Conservation (phyloP, 169 alveolate genomes). For the Eimeria tenella region DNA sequence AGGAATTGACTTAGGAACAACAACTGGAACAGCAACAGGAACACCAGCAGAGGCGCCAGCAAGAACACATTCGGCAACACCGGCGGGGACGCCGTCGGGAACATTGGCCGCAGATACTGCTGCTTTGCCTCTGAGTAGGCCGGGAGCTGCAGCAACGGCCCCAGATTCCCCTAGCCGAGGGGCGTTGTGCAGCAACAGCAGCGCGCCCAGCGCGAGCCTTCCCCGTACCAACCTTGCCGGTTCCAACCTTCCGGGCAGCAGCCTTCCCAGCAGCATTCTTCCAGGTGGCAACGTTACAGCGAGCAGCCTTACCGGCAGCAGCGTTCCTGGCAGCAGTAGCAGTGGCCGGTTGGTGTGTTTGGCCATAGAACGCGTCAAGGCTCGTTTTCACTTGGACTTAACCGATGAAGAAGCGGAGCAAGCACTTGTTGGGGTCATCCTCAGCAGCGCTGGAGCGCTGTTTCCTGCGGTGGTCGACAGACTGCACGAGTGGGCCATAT, state of each 20-base stretch:
- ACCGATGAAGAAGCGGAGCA: slow-evolving; percentile 93
- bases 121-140: neutral
- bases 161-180: neutral
- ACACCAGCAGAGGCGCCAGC: neutral
- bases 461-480: slow-evolving; percentile 94
- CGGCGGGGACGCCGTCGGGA: too few relatives aligned
- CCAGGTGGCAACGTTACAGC: neutral
- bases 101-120: too few relatives aligned
- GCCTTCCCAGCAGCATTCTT: slow-evolving; percentile 25
- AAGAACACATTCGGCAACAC: too few relatives aligned
- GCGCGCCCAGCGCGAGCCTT: neutral
- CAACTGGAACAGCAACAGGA: neutral
- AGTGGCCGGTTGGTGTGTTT: slow-evolving; percentile 45
- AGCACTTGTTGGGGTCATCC: slow-evolving; percentile 89
- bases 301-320: neutral
- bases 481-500: slow-evolving; percentile 92
- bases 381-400: slow-evolving; percentile 53
- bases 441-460: slow-evolving; percentile 93
- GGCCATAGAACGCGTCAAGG: slow-evolving; percentile 52
- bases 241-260: neutral
- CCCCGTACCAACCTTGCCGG: neutral
- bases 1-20: too few relatives aligned
- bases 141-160: slow-evolving; percentile 4
- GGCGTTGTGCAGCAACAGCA: neutral
- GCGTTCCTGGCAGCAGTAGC: slow-evolving; percentile 24